phyloP scores from a whole-genome alignment of 2,329 filamentous ascomycete genomes.

The Colletotrichum endophyticum region DNA sequence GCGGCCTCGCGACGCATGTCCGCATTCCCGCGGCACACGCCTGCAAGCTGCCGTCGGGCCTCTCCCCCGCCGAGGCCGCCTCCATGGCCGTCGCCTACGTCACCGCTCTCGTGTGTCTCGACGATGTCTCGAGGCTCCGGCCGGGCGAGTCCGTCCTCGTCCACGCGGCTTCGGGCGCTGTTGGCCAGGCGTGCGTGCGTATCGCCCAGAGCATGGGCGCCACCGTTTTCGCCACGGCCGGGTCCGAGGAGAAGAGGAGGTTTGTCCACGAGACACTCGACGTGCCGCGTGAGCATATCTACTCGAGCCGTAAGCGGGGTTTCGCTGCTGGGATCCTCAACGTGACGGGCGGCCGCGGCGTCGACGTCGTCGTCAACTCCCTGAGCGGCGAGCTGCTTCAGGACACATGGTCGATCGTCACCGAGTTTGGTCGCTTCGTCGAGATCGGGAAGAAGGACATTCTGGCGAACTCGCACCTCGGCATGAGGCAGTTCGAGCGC shows the following conservation, averaged over 20 bases:
- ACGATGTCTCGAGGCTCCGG: conserved; percentile 22
- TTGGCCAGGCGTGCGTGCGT: conserved; percentile 21
- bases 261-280: conserved; percentile 22
- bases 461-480: background rate
- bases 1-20: background rate
- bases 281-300: background rate
- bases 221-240: conserved; percentile 37
- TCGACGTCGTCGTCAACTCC: background rate
- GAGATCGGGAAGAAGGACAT: background rate
- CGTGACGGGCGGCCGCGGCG: background rate
- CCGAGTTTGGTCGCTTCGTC: background rate
- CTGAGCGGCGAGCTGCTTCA: background rate
- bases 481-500: background rate
- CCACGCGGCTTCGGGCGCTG: conserved; percentile 25
- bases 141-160: conserved; percentile 26
- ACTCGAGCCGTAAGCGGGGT: background rate
- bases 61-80: conserved; percentile 31
- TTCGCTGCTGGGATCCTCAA: background rate
- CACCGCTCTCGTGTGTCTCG: conserved; percentile 28
- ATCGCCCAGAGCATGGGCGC: conserved; percentile 16
- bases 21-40: background rate
- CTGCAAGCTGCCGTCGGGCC: background rate
- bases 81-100: conserved; percentile 25
- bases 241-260: conserved; percentile 34
- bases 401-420: background rate